Percentiles rank a stretch among this genome's conserved stretches.
Conservation (phyloP, 805 yeast genomes). For the Hanseniaspora thailandica region DNA sequence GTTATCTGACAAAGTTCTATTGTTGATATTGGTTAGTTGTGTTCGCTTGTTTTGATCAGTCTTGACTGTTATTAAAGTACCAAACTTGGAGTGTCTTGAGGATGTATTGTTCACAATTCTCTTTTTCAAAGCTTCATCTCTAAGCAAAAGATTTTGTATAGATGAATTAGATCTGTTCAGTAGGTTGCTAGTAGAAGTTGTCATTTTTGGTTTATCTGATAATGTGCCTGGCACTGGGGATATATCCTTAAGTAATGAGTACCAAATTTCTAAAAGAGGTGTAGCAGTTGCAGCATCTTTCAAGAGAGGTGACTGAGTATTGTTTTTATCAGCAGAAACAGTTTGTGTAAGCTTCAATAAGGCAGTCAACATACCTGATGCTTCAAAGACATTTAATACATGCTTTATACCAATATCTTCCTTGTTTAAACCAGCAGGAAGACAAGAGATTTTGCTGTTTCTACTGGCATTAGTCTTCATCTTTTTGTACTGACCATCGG, state of each 20-base stretch:
- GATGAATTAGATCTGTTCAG: neutral
- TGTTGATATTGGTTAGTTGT: neutral
- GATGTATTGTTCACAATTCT: constrained; percentile 41
- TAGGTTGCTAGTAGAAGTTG: neutral
- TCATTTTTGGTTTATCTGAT: neutral
- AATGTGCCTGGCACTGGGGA: neutral
- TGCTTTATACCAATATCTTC: constrained; percentile 60
- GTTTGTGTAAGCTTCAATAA: constrained; percentile 54
- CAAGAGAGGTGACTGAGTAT: too few species aligned
- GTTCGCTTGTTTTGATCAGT: constrained; percentile 43
- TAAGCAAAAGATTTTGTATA: constrained; percentile 41
- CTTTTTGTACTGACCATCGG: constrained; percentile 32
- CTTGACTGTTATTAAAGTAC: constrained; percentile 66
- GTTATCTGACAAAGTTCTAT: neutral
- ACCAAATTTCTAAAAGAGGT: neutral
- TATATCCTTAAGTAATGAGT: constrained; percentile 43
- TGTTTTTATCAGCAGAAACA: neutral
- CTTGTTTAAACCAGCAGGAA: constrained; percentile 45
- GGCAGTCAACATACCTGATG: constrained; percentile 62
- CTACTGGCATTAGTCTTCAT: constrained; percentile 22
- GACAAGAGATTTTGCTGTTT: constrained; percentile 19
- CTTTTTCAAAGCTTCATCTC: constrained; percentile 47
- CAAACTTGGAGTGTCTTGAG: constrained; percentile 82
- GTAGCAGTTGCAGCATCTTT: too few species aligned
- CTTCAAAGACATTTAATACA: constrained; percentile 47